Evolutionary conservation across 768 basidiomycete species (phyloP).

Genomic region (Omphalotus guepiniiformis): DNA sequence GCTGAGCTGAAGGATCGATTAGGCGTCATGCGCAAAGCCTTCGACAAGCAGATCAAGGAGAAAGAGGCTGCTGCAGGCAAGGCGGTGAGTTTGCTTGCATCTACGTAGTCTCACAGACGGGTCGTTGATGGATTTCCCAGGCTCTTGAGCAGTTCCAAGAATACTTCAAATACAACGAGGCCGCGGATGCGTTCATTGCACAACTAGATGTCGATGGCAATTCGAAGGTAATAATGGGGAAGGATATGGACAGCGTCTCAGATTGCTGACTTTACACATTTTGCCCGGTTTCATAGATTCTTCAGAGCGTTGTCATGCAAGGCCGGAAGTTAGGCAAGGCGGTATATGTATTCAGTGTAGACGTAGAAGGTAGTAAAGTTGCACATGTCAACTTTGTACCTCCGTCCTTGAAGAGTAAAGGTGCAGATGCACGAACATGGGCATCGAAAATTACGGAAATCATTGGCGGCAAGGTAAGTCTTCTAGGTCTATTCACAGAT

Average conservation of each 20-base stretch:
- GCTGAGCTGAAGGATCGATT: constrained; percentile 74
- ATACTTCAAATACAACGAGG: constrained; percentile 76
- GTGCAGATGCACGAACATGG: constrained; percentile 87
- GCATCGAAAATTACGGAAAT: constrained; percentile 71
- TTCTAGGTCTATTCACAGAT: neutral
- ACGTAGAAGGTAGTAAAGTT: constrained; percentile 66
- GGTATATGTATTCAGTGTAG: constrained; percentile 84
- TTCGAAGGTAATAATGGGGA: constrained; percentile 66
- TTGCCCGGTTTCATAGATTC: constrained; percentile 39
- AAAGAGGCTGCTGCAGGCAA: constrained; percentile 74
- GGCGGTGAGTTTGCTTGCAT: constrained; percentile 42
- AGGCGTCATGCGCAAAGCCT: constrained; percentile 66
- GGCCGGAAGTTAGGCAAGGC: constrained; percentile 82
- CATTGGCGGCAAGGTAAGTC: constrained; percentile 83
- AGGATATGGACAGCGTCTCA: neutral
- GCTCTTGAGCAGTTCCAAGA: constrained; percentile 63
- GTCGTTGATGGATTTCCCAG: constrained; percentile 29
- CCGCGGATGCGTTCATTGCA: constrained; percentile 66
- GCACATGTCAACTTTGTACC: constrained; percentile 84
- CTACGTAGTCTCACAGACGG: neutral
- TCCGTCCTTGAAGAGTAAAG: constrained; percentile 50
- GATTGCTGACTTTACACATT: constrained; percentile 4
- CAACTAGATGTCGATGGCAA: constrained; percentile 78
- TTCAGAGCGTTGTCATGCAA: constrained; percentile 70
- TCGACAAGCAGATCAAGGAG: constrained; percentile 84